Evolutionary conservation across 805 yeast genomes (phyloP), one percentile per base, ranked within the genome.

Genomic region (Teunomyces atbi): DNA sequence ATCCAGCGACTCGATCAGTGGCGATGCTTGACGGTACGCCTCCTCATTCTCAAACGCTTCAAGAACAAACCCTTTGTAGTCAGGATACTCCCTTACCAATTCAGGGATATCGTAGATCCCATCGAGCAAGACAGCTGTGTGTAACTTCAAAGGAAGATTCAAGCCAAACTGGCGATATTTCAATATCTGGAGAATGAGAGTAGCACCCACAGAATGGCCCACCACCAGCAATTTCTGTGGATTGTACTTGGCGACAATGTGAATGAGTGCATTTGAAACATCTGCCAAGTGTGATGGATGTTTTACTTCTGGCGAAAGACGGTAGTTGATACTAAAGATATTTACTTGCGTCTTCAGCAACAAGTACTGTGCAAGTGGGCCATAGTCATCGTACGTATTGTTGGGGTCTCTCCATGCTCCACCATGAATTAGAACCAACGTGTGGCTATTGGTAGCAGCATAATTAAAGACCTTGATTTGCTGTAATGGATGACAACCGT

Each of bases 131-230:
- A 76, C 59, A n/a, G 51, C 28, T 2, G 40, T 19, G 6, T 45
- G 38, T 13, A 20, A 18, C 18, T n/a, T n/a, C 12, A 10, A 23
- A 6, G 6, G 6, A 6, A 11, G 15, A 13, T 10, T 33, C n/a
- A 43, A 36, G 1, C 26, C 12, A 4, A 66, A 55, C 26, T 56
- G 50, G 13, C 34, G 44, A 43, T 48, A 58, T 42, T 68, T 65
- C 8, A 78, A 52, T n/a, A 77, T 51, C 55, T 86, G 91, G 29
- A 82, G 68, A 4, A 76, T 67, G 40, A 86, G 58, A 1, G 86
- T 81, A 1, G 91, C 88, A 2, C 96, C 96, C 4, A 82, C 94
- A 1, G 94, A 85, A 65, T 89, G 96, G 0, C 96, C 96, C 8
- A 79, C 69, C 0, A 71, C 12, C 58, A 55, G 64, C n/a, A 61